Percentiles rank a stretch among this genome's conserved stretches.
Evolutionary conservation across 352 stramenopile genomes (phyloP).

Genomic region (Phytophthora pinifolia): DNA sequence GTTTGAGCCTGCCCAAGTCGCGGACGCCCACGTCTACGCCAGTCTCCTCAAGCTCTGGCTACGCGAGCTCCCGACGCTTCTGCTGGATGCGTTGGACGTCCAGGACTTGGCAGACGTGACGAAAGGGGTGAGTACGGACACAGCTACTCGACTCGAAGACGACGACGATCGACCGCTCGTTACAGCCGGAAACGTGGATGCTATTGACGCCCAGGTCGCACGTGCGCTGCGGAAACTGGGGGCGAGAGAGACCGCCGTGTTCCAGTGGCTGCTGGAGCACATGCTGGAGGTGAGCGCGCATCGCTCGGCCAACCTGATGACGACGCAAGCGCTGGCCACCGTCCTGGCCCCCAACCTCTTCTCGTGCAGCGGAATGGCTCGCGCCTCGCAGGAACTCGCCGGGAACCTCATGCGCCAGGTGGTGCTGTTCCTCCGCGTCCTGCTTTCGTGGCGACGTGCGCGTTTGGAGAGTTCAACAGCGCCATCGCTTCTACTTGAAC

Average conservation of each 20-base stretch:
- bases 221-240: conserved; percentile 32
- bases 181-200: conserved; percentile 18
- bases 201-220: conserved; percentile 17
- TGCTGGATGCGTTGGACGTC: conserved; percentile 35
- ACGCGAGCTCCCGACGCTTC: conserved; percentile 45
- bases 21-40: conserved; percentile 54
- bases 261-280: conserved; percentile 73
- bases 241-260: conserved; percentile 32
- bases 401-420: conserved; percentile 30
- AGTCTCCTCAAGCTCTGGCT: conserved; percentile 71
- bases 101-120: conserved; percentile 22
- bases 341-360: conserved; percentile 68
- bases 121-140: conserved; percentile 6
- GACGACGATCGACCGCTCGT: conserved; percentile 11
- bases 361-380: conserved; percentile 14
- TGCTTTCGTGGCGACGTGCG: conserved; percentile 39
- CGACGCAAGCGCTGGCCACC: conserved; percentile 43
- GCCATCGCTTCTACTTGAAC: conserved; percentile 17
- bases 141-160: conserved; percentile 1
- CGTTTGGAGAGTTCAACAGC: conserved; percentile 13
- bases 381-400: conserved; percentile 20
- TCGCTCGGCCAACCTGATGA: conserved; percentile 50
- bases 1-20: conserved; percentile 36
- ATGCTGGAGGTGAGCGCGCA: conserved; percentile 51
- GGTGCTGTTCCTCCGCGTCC: conserved; percentile 40